phyloP scores from a whole-genome alignment of 1,139 yeast genomes.

The Saccharomyces hybrid region DNA sequence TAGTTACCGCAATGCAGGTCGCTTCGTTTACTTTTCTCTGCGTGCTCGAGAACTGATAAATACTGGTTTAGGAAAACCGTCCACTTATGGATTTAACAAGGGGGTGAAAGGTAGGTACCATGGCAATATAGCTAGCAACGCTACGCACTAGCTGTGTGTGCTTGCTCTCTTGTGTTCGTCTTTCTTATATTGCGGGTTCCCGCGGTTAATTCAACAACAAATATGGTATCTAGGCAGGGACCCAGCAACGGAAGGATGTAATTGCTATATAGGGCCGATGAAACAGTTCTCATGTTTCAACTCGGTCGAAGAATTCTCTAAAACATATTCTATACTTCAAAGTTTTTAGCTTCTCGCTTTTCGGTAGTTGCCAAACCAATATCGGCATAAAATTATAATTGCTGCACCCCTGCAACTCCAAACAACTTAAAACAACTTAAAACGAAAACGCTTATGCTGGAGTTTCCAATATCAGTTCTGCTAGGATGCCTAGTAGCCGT shows the following conservation, averaged over 20 bases:
- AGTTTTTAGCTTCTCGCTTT: not conserved
- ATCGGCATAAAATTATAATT: not conserved
- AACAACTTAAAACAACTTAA: not conserved
- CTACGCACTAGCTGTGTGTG: not conserved
- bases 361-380: not conserved
- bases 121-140: not conserved
- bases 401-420: not conserved
- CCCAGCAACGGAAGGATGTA: not conserved
- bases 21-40: not conserved
- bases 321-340: not conserved
- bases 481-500: slow-evolving; percentile 4
- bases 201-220: not conserved
- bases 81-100: not conserved
- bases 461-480: slow-evolving; percentile 15
- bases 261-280: not conserved
- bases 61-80: not conserved
- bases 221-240: not conserved
- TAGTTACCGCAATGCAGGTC: not conserved
- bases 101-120: not conserved
- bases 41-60: not conserved
- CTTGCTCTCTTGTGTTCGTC: not conserved
- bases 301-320: not conserved
- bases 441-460: slow-evolving; percentile 6
- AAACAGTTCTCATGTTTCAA: not conserved
- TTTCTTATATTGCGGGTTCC: not conserved